phyloP scores from a whole-genome alignment of 2,329 filamentous ascomycete genomes.

The Ilyonectria robusta region DNA sequence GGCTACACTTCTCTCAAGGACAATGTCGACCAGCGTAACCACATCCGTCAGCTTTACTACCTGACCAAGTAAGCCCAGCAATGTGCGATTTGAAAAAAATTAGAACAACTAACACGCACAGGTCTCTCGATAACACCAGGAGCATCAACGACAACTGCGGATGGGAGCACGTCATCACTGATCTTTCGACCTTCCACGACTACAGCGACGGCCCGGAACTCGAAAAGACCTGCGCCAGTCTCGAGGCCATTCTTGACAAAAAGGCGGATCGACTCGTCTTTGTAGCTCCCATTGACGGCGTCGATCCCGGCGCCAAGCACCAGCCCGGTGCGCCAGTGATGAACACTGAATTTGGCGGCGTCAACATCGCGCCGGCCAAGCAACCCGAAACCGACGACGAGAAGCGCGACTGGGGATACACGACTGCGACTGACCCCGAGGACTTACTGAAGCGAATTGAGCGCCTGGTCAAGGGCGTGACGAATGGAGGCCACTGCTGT shows the following conservation, averaged over 20 bases:
- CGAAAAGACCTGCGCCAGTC: conserved; percentile 65
- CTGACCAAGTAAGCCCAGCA: conserved; percentile 67
- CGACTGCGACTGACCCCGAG: conserved; percentile 71
- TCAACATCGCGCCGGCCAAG: conserved; percentile 72
- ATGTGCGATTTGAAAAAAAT: not conserved
- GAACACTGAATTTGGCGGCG: conserved; percentile 78
- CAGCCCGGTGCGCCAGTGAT: conserved; percentile 70
- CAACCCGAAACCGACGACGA: conserved; percentile 51
- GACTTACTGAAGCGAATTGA: conserved; percentile 73
- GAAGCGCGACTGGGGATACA: conserved; percentile 76
- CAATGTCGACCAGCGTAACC: conserved; percentile 71
- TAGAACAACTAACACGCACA: conserved; percentile 35
- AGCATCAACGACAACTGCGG: conserved; percentile 81
- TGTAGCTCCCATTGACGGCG: conserved; percentile 58
- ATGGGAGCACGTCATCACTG: conserved; percentile 77
- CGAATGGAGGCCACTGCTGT: conserved; percentile 69
- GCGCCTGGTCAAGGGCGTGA: conserved; percentile 70
- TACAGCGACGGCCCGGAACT: conserved; percentile 73
- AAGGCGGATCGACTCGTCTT: conserved; percentile 71
- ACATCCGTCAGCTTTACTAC: conserved; percentile 75
- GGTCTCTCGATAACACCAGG: conserved; percentile 71
- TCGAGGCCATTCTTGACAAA: conserved; percentile 67
- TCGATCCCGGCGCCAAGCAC: conserved; percentile 66
- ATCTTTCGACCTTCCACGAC: conserved; percentile 78
- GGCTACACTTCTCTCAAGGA: conserved; percentile 72